phyloP scores from a whole-genome alignment of 441 rosid species.

The Adansonia grandidieri region DNA sequence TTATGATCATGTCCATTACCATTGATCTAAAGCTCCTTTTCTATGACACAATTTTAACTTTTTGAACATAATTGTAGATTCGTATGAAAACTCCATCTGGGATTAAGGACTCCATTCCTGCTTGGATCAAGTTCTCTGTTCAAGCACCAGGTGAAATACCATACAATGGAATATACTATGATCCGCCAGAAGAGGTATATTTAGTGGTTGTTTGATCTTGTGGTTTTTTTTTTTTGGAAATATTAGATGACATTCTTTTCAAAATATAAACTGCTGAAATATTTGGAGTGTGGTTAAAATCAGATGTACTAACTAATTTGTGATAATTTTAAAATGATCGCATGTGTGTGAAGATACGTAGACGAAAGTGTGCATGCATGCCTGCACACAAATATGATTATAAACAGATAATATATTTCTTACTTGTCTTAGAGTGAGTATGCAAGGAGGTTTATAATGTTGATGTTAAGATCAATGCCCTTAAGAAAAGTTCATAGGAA shows the following conservation, averaged over 20 bases:
- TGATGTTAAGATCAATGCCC: not conserved
- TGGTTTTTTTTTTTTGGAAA: constrained; percentile 9
- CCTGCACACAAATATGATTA: not conserved
- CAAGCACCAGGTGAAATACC: constrained; percentile 94
- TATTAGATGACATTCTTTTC: not conserved
- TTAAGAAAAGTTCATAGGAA: not conserved
- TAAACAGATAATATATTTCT: not conserved
- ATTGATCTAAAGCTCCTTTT: constrained; percentile 17
- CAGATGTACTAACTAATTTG: not conserved
- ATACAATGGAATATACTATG: constrained; percentile 91
- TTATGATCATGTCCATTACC: constrained; percentile 6
- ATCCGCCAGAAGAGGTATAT: constrained; percentile 86
- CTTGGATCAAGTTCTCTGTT: constrained; percentile 96
- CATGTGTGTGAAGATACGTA: not conserved
- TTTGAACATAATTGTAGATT: constrained; percentile 56
- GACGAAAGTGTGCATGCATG: not conserved
- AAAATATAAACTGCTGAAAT: not conserved
- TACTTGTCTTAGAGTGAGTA: not conserved
- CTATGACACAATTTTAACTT: not conserved
- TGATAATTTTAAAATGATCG: constrained; percentile 6
- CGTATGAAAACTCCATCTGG: constrained; percentile 96
- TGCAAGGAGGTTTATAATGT: not conserved
- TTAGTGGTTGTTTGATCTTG: constrained; percentile 17
- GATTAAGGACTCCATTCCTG: constrained; percentile 93
- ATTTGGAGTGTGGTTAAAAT: constrained; percentile 16